phyloP scores from a whole-genome alignment of 257 asterid genomes.

The Nicotiana sylvestris region DNA sequence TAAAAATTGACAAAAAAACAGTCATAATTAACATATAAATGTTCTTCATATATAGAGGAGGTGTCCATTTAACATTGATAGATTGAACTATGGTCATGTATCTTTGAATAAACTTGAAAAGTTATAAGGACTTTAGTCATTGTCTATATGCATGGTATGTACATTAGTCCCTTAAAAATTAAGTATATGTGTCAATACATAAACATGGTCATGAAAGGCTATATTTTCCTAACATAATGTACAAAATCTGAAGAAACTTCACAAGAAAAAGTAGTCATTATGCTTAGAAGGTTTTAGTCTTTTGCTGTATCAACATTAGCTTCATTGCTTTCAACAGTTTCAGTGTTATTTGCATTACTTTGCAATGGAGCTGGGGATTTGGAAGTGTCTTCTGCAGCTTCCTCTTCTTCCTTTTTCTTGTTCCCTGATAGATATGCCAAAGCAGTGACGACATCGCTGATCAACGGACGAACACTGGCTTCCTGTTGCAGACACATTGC shows the following conservation, averaged over 20 bases:
- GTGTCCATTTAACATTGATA: background rate
- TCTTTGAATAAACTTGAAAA: background rate
- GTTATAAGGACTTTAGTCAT: background rate
- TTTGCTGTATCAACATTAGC: background rate
- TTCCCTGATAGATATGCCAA: constrained; percentile 25
- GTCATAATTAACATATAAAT: too few relatives aligned
- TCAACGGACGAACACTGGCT: constrained; percentile 45
- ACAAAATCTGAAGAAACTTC: constrained; percentile 1
- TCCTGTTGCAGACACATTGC: constrained; percentile 73
- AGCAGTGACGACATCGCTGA: constrained; percentile 50
- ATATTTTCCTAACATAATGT: background rate
- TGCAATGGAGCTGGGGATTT: background rate
- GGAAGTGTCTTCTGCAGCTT: background rate
- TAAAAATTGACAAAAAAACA: too few relatives aligned
- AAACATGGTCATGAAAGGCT: too few relatives aligned
- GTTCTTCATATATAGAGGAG: background rate
- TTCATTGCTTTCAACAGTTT: background rate
- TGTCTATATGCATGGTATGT: background rate
- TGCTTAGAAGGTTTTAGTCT: background rate
- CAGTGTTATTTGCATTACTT: background rate
- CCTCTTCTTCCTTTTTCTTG: constrained; percentile 8
- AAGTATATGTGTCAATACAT: too few relatives aligned
- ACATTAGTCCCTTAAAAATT: background rate
- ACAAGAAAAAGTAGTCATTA: background rate
- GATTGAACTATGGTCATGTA: background rate